Conservation (phyloP, 306 rosid species). For the Begonia loranthoides region DNA sequence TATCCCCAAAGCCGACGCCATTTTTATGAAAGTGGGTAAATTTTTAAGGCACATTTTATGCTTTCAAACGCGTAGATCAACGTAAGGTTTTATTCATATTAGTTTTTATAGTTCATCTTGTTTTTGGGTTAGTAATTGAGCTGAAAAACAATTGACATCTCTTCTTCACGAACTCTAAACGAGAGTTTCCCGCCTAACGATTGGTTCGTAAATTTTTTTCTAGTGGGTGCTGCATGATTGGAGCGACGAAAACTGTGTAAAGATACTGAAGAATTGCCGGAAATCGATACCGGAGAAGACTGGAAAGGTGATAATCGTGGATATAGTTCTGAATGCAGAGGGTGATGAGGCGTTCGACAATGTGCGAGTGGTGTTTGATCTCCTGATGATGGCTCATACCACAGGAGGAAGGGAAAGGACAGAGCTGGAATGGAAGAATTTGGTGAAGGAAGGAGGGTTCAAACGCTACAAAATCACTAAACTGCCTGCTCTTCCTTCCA, state of each 20-base stretch:
- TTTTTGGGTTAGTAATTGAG: no score
- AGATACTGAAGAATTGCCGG: slow-evolving; percentile 19
- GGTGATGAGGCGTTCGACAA: slow-evolving; percentile 12
- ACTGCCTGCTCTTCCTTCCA: slow-evolving; percentile 8
- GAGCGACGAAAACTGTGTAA: slow-evolving; percentile 29
- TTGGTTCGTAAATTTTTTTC: not conserved
- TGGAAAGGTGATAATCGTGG: slow-evolving; percentile 17
- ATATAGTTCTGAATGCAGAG: slow-evolving; percentile 11
- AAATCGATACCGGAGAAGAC: slow-evolving; percentile 10
- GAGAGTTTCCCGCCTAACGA: no score
- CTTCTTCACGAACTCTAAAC: no score
- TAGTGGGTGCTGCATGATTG: slow-evolving; percentile 64
- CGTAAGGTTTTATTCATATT: no score
- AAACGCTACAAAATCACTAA: slow-evolving; percentile 13
- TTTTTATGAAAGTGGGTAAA: slow-evolving; percentile 20
- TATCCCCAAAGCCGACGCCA: slow-evolving; percentile 26
- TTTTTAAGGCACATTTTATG: not conserved
- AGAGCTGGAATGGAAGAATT: slow-evolving; percentile 12
- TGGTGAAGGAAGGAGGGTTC: slow-evolving; percentile 18
- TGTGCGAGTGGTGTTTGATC: slow-evolving; percentile 6
- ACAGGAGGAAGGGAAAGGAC: slow-evolving; percentile 20
- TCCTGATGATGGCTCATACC: slow-evolving; percentile 13
- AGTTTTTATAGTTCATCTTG: no score
- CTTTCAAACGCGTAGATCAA: not conserved
- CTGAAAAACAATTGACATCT: no score